These are phyloP conservation scores for Pichia sporocuriosa DNA, from an alignment of 805 yeast species.

Conservation along the genomic window DNA sequence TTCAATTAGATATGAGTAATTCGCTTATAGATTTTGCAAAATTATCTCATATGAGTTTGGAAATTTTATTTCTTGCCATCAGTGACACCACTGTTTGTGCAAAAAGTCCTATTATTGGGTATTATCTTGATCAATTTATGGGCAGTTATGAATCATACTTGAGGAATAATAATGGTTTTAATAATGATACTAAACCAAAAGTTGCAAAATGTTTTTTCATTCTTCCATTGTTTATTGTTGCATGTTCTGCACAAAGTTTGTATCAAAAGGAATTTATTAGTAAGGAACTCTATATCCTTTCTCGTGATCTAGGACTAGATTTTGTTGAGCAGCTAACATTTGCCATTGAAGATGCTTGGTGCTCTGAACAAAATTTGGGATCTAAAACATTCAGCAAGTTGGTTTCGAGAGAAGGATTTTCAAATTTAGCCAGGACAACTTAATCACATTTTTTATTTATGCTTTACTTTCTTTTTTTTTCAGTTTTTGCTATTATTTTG, in stretches of 20 bases:
- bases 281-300: slow-evolving; percentile 20
- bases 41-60: slow-evolving; percentile 22
- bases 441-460: not conserved
- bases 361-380: slow-evolving; percentile 19
- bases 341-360: slow-evolving; percentile 27
- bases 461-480: slow-evolving; percentile 1
- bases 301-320: slow-evolving; percentile 10
- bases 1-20: slow-evolving; percentile 18
- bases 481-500: not conserved
- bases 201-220: slow-evolving; percentile 12
- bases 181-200: not conserved
- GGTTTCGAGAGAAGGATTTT: slow-evolving; percentile 16
- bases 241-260: slow-evolving; percentile 23
- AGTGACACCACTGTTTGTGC: slow-evolving; percentile 16
- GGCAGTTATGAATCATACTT: slow-evolving; percentile 10
- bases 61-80: slow-evolving; percentile 23
- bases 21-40: slow-evolving; percentile 17
- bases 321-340: slow-evolving; percentile 16
- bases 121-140: slow-evolving; percentile 24
- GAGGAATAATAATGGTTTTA: not conserved
- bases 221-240: slow-evolving; percentile 25
- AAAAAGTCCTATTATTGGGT: slow-evolving; percentile 21
- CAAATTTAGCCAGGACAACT: not conserved
- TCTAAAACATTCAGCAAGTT: slow-evolving; percentile 15
- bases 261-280: slow-evolving; percentile 23